Base-by-base conservation (phyloP, 495 filamentous ascomycete genomes). In the Penicillium bialowiezense region DNA sequence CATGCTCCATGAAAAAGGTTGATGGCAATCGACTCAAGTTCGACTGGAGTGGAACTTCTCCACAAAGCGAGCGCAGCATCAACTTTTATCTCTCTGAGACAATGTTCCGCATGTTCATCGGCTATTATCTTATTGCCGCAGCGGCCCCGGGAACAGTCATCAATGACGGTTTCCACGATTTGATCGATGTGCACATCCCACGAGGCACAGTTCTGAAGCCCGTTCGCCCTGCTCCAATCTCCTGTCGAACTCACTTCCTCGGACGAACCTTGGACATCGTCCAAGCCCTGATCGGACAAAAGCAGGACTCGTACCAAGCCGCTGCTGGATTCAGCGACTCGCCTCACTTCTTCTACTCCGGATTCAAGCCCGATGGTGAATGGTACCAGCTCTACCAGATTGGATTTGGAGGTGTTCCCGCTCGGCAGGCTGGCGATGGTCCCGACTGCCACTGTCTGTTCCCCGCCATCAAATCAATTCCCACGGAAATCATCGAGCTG, bases 61-160 rank as follows among this genome's bases (percentile, higher is more conserved):
- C 74, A 1, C 76, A 79, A 42, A 73, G 70, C 21, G 60, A 67
- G 14, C 69, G 68, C 32, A 69, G 71, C 24, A 77, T 79, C 60
- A 78, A 79, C 50, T 79, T 71, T 47, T 78, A 71, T 44, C 62
- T 79, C 0, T 74, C 62, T 10, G 68, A 72, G 38, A 75, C 73
- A 10, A 77, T 78, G 76, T 78, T 79, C 68, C 68, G 65, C 35
- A 76, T 79, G 71, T 75, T 78, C 35, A 69, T 77, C 40, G 73
- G 72, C 0, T 76, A 73, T 51, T 78, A 76, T 46, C 60, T 77
- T 13, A 67, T 77, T 18, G 69, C 72, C 3, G 73, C 75, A 0
- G 74, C 73, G 7, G 71, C 74, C 1, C 70, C 73, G 0, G 70
- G 65, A 6, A 71, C 71, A 1, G 63, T 76, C 1, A 69, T 72